phyloP scores from a whole-genome alignment of 495 filamentous ascomycete genomes.

The Echria macrotheca region DNA sequence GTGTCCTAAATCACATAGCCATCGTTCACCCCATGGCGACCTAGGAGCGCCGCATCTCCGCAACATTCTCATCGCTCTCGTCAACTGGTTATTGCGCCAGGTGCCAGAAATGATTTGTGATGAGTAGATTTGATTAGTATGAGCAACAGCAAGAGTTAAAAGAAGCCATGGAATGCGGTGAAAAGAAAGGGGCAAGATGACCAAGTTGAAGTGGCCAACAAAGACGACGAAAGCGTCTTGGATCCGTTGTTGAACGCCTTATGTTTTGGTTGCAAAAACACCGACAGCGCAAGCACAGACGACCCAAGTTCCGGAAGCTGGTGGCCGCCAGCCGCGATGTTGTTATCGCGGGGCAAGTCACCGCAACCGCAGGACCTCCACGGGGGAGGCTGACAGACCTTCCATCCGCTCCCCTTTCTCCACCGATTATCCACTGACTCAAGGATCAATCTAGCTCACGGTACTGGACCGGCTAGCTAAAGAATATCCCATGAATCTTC shows the following conservation, averaged over 20 bases:
- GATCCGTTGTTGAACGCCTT: slow-evolving; percentile 71
- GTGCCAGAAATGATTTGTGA: too few relatives aligned
- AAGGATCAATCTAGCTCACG: not conserved
- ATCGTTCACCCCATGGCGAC: too few relatives aligned
- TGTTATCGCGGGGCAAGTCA: slow-evolving; percentile 41
- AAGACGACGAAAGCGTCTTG: slow-evolving; percentile 62
- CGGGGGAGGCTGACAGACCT: slow-evolving; percentile 27
- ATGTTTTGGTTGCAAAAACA: slow-evolving; percentile 83
- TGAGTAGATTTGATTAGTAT: too few relatives aligned
- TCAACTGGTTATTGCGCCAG: too few relatives aligned
- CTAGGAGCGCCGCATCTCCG: too few relatives aligned
- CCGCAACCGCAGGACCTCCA: slow-evolving; percentile 24
- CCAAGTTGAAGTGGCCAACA: slow-evolving; percentile 67
- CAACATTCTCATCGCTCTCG: too few relatives aligned
- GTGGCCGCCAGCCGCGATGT: slow-evolving; percentile 38
- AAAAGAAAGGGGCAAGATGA: slow-evolving; percentile 36
- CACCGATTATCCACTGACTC: not conserved
- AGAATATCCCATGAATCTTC: slow-evolving; percentile 95
- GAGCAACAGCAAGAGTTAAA: not conserved
- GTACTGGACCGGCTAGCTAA: slow-evolving; percentile 34
- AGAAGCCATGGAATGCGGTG: not conserved
- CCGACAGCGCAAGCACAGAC: slow-evolving; percentile 52
- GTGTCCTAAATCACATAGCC: too few relatives aligned
- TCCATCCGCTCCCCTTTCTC: slow-evolving; percentile 25
- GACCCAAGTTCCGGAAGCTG: slow-evolving; percentile 41